These are phyloP conservation scores for Claviceps purpurea DNA, from an alignment of 2,329 filamentous ascomycete species.

Conservation along the genomic window DNA sequence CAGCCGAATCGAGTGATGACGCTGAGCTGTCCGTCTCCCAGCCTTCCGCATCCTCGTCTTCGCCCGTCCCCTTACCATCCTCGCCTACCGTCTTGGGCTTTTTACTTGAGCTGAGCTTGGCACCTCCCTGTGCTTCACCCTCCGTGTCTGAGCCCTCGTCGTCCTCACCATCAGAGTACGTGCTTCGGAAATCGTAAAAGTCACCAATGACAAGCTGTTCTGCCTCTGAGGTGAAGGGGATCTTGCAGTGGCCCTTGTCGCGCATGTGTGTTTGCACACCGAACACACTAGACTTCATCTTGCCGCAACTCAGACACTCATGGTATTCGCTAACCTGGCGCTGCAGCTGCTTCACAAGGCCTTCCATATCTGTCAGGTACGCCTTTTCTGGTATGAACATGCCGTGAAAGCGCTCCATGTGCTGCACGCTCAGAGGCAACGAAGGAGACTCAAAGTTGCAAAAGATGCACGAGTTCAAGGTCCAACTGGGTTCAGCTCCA, in stretches of 20 bases:
- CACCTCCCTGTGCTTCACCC: conserved; percentile 40
- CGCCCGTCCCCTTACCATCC: conserved; percentile 36
- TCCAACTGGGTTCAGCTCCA: conserved; percentile 23
- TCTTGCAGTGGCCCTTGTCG: conserved; percentile 93
- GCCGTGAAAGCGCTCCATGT: conserved; percentile 89
- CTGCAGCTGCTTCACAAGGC: conserved; percentile 65
- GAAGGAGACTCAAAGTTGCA: conserved; percentile 77
- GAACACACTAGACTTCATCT: conserved; percentile 61
- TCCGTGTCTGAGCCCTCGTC: conserved; percentile 36
- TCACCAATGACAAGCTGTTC: conserved; percentile 92
- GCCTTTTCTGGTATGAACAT: conserved; percentile 89
- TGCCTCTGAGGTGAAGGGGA: conserved; percentile 76
- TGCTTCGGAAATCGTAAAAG: conserved; percentile 92
- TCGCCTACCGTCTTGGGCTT: conserved; percentile 35
- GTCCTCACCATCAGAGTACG: conserved; percentile 73
- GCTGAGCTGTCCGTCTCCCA: conserved; percentile 92
- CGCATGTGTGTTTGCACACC: conserved; percentile 95
- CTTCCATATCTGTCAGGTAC: conserved; percentile 72
- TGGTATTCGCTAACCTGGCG: conserved; percentile 67
- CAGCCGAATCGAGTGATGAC: conserved; percentile 79
- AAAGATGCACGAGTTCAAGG: conserved; percentile 61
- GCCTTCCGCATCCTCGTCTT: conserved; percentile 52
- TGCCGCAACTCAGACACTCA: conserved; percentile 81
- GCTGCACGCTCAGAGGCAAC: conserved; percentile 60
- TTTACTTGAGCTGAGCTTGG: conserved; percentile 55